Conservation (phyloP, 2,329 filamentous ascomycete genomes). For the Penicillium frequentans region DNA sequence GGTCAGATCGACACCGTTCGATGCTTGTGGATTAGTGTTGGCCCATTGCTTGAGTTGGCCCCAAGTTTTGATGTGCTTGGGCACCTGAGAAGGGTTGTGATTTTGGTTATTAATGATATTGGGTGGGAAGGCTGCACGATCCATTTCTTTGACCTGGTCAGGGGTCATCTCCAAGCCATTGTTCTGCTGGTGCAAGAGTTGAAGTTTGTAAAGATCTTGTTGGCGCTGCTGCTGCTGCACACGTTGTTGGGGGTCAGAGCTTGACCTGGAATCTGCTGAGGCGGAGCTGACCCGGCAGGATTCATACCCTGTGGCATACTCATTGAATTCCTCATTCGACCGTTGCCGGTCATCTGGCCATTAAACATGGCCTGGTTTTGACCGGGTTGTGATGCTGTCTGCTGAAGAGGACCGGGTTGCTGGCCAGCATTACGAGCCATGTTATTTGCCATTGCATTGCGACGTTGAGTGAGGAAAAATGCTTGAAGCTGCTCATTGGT, state of each 20-base stretch:
- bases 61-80: slow-evolving; percentile 56
- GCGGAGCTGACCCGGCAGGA: slow-evolving; percentile 26
- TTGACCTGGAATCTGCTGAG: slow-evolving; percentile 33
- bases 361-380: slow-evolving; percentile 34
- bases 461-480: slow-evolving; percentile 36
- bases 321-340: slow-evolving; percentile 34
- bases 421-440: slow-evolving; percentile 33
- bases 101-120: slow-evolving; percentile 24
- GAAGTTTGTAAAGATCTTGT: slow-evolving; percentile 32
- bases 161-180: slow-evolving; percentile 38
- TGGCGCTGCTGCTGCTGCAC: slow-evolving; percentile 31
- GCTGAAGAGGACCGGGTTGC: slow-evolving; percentile 31
- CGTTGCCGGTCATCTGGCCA: slow-evolving; percentile 34
- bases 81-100: slow-evolving; percentile 41
- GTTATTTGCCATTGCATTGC: slow-evolving; percentile 31
- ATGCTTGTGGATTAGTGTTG: slow-evolving; percentile 44
- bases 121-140: slow-evolving; percentile 39
- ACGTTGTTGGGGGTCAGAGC: slow-evolving; percentile 35
- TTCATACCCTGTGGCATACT: slow-evolving; percentile 35
- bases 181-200: slow-evolving; percentile 34
- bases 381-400: slow-evolving; percentile 30
- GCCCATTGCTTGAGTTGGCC: slow-evolving; percentile 58
- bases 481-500: slow-evolving; percentile 34
- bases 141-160: slow-evolving; percentile 46
- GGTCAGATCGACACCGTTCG: slow-evolving; percentile 42